Evolutionary conservation across 352 stramenopile genomes (phyloP).

Genomic region (Pythium guiyangense): DNA sequence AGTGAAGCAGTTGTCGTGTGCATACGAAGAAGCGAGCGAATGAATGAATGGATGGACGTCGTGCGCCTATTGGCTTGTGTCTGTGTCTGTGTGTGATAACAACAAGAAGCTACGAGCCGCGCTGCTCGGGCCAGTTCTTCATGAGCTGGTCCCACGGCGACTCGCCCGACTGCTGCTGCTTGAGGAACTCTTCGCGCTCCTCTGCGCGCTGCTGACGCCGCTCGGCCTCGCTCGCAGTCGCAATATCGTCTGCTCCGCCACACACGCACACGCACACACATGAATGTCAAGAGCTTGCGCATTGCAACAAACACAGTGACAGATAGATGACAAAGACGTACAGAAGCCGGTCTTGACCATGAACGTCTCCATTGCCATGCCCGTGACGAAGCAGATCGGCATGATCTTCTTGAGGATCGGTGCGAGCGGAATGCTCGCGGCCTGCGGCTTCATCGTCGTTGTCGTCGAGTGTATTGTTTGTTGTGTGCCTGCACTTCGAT

Average conservation of each 20-base stretch:
- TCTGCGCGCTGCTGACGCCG: slow-evolving; percentile 57
- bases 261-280: too few species aligned
- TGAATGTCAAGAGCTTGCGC: background rate
- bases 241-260: slow-evolving; percentile 64
- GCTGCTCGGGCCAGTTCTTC: slow-evolving; percentile 5
- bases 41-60: too few species aligned
- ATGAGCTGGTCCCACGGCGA: slow-evolving; percentile 6
- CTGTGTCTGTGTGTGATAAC: background rate
- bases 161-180: slow-evolving; percentile 1
- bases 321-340: slow-evolving; percentile 39
- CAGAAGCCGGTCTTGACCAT: slow-evolving; percentile 90
- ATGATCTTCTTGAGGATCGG: slow-evolving; percentile 83
- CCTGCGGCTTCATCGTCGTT: slow-evolving; percentile 24
- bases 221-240: slow-evolving; percentile 72
- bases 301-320: background rate
- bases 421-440: slow-evolving; percentile 41
- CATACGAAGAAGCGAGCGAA: too few species aligned
- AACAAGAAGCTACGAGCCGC: background rate
- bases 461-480: too few species aligned
- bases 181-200: slow-evolving; percentile 41
- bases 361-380: slow-evolving; percentile 81
- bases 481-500: too few species aligned
- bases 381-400: slow-evolving; percentile 80
- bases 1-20: background rate
- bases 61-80: background rate